Conservation (phyloP, 495 filamentous ascomycete species). For the Aspergillus sclerotiicarbonarius region DNA sequence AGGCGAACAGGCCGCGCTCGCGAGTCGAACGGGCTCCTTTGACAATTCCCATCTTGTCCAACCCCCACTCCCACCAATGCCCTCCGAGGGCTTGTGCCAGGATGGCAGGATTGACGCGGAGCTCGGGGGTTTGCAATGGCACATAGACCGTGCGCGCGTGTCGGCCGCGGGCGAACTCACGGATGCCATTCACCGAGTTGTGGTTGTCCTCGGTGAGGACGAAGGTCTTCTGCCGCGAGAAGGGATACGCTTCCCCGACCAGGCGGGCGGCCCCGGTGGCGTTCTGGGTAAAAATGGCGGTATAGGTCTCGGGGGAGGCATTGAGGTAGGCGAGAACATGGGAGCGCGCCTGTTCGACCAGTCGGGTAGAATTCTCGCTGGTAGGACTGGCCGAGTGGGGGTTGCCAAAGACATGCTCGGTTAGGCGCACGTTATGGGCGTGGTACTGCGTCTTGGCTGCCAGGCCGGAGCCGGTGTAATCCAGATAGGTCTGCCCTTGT, state of each 20-base stretch:
- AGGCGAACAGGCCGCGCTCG: conserved; percentile 11
- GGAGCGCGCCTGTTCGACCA: conserved; percentile 6
- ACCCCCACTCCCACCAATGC: not conserved
- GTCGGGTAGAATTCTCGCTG: conserved; percentile 2
- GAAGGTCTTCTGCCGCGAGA: conserved; percentile 4
- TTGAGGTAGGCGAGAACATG: conserved; percentile 5
- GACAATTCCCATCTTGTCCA: not conserved
- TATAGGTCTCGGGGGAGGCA: conserved; percentile 1
- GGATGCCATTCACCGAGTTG: conserved; percentile 12
- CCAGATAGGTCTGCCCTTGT: conserved; percentile 10
- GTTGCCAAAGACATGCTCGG: conserved; percentile 7
- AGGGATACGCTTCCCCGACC: conserved; percentile 11
- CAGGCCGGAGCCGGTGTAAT: conserved; percentile 12
- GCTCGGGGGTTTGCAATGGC: conserved; percentile 2
- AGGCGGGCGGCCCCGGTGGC: conserved; percentile 12
- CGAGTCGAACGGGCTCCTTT: not conserved
- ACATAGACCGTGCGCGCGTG: conserved; percentile 11
- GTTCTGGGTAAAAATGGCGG: conserved; percentile 12
- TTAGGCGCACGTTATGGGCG: conserved; percentile 5
- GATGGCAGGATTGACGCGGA: conserved; percentile 6
- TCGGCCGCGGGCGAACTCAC: conserved; percentile 1
- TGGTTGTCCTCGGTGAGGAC: conserved; percentile 12
- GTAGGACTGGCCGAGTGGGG: conserved; percentile 11
- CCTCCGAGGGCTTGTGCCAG: not conserved
- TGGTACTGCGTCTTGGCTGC: conserved; percentile 4